These are phyloP conservation scores for Kurtzmaniella quercitrusa DNA, from an alignment of 1,139 yeast species.

Conservation along the genomic window DNA sequence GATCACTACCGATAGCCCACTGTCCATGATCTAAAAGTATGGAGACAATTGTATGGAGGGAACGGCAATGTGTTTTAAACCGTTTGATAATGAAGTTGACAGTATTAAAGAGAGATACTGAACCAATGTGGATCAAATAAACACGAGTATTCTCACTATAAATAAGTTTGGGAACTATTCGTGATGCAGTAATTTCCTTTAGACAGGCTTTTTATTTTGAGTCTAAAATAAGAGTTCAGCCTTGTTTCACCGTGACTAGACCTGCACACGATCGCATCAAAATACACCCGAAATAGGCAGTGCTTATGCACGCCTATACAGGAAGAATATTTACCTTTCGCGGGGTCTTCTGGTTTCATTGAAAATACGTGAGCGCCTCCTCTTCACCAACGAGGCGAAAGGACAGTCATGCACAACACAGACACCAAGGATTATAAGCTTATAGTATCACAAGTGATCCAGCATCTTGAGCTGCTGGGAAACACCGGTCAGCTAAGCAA, in stretches of 20 bases:
- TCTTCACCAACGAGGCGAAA: no score
- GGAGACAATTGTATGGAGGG: constrained; percentile 1
- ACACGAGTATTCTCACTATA: no score
- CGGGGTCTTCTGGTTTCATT: background rate
- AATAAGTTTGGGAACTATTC: no score
- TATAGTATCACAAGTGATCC: background rate
- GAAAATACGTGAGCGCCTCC: no score
- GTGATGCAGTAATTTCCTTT: no score
- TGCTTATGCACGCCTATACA: background rate
- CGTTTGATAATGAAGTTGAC: no score
- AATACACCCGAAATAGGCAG: background rate
- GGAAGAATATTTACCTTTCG: background rate
- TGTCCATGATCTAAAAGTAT: background rate
- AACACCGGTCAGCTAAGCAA: background rate
- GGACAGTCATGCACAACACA: background rate
- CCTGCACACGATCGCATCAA: background rate
- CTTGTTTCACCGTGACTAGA: constrained; percentile 1
- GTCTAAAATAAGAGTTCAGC: background rate
- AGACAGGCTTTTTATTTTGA: no score
- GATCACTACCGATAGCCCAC: constrained; percentile 22
- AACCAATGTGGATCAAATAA: no score
- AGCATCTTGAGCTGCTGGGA: constrained; percentile 2
- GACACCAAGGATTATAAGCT: background rate
- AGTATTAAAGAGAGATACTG: no score
- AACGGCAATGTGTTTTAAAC: constrained; percentile 1